phyloP scores from a whole-genome alignment of 1,284 basidiomycete species.

The Marasmius fiardii region DNA sequence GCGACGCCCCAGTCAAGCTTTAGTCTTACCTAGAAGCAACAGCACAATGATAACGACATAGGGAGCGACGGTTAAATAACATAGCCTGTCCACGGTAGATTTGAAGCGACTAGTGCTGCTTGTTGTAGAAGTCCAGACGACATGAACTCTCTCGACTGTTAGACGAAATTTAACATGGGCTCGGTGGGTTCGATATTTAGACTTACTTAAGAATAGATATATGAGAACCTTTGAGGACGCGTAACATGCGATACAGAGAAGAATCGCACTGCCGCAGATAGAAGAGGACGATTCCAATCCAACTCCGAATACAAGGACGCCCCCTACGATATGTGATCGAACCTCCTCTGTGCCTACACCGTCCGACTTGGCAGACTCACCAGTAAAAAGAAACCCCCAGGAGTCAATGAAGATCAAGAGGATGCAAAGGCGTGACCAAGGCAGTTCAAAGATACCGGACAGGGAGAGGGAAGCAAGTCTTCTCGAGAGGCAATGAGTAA shows the following conservation, averaged over 20 bases:
- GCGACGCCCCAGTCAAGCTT: neutral
- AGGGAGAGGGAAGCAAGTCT: neutral
- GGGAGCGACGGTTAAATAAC: neutral
- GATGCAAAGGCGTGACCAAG: constrained; percentile 4
- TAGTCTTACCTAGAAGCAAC: neutral
- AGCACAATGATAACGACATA: neutral
- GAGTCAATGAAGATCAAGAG: constrained; percentile 5
- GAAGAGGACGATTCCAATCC: neutral
- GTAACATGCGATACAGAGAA: constrained; percentile 5
- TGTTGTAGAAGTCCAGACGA: neutral
- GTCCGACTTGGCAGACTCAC: neutral
- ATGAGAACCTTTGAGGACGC: constrained; percentile 4
- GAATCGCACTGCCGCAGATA: neutral
- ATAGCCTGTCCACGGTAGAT: neutral
- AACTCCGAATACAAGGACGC: constrained; percentile 5
- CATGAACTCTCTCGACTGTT: constrained; percentile 3
- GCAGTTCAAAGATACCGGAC: constrained; percentile 5
- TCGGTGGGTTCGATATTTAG: neutral
- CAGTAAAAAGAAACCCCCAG: constrained; percentile 10
- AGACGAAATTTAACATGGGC: neutral
- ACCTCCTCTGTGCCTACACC: neutral
- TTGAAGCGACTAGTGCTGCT: neutral
- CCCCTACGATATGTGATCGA: neutral
- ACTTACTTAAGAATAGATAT: constrained; percentile 1
- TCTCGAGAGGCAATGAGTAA: neutral